Percentiles rank a stretch among this genome's conserved stretches.
These are phyloP conservation scores for Neofusicoccum sp. DNA, from an alignment of 2,329 filamentous ascomycete genomes.

Conservation along the genomic window DNA sequence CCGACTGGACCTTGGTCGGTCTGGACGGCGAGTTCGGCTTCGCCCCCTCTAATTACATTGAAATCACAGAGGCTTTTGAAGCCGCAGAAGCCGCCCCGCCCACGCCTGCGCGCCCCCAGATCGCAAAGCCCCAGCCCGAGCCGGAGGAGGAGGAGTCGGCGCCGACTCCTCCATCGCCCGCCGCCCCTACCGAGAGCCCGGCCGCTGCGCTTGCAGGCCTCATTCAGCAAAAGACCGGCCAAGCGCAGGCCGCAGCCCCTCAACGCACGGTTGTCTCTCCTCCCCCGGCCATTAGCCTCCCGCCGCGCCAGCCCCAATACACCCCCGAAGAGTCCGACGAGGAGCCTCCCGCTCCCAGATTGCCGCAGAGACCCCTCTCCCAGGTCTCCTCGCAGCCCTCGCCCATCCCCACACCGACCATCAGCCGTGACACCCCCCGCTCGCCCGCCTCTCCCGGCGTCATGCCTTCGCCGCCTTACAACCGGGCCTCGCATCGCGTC, in stretches of 20 bases:
- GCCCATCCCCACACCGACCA: conserved; percentile 43
- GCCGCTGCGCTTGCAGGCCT: conserved; percentile 61
- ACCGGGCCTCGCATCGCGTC: conserved; percentile 38
- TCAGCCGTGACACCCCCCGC: conserved; percentile 28
- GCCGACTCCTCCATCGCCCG: conserved; percentile 44
- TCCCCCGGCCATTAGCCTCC: conserved; percentile 54
- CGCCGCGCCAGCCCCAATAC: conserved; percentile 57
- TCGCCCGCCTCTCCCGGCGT: conserved; percentile 34
- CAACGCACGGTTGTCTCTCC: conserved; percentile 29
- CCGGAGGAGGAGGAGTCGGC: conserved; percentile 47
- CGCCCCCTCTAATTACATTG: conserved; percentile 94
- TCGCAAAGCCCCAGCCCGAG: conserved; percentile 46
- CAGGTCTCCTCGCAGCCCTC: conserved; percentile 53
- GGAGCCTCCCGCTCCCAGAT: conserved; percentile 58
- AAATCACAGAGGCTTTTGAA: conserved; percentile 60
- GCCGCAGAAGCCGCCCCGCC: conserved; percentile 47
- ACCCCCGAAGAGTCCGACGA: conserved; percentile 71
- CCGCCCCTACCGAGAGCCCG: conserved; percentile 54
- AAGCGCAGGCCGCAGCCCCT: conserved; percentile 53
- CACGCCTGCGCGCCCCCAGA: conserved; percentile 42
- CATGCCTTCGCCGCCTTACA: conserved; percentile 56
- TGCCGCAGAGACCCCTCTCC: conserved; percentile 66
- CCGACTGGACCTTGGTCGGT: conserved; percentile 95
- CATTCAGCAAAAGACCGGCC: conserved; percentile 66
- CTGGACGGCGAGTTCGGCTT: conserved; percentile 87